Conservation (phyloP, 164 flowering plant species). For the Magnolia sinica region DNA sequence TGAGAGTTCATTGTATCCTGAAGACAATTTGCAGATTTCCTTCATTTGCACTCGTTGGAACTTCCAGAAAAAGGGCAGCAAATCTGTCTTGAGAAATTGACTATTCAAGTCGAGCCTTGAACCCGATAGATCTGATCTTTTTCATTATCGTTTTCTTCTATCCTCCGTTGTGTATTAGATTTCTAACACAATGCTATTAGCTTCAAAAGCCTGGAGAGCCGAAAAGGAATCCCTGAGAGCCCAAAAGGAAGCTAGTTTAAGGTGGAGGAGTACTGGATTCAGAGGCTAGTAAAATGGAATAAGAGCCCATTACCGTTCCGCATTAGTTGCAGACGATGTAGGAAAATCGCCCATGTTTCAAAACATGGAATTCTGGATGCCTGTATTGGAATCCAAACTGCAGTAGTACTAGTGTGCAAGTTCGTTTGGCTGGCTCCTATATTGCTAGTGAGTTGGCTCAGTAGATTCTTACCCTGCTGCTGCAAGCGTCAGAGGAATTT, state of each 20-base stretch:
- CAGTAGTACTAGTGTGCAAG: conserved; percentile 43
- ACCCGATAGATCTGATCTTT: too few species aligned
- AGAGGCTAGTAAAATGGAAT: conserved; percentile 33
- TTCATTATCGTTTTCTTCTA: too few species aligned
- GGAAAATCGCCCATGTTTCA: not conserved
- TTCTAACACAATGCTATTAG: not conserved
- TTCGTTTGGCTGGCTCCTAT: conserved; percentile 30
- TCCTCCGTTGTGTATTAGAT: too few species aligned
- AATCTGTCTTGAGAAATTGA: too few species aligned
- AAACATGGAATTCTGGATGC: not conserved
- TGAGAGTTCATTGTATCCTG: too few species aligned
- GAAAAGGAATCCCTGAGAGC: not conserved
- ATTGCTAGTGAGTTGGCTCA: conserved; percentile 16
- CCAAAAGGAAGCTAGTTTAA: conserved; percentile 6
- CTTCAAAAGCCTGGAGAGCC: not conserved
- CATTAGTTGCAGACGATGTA: not conserved
- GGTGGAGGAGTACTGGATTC: conserved; percentile 42
- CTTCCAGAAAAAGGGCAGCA: too few species aligned
- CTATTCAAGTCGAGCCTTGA: too few species aligned
- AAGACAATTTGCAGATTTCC: too few species aligned
- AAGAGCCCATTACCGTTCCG: conserved; percentile 7
- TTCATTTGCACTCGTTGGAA: too few species aligned
- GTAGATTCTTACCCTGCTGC: conserved; percentile 1
- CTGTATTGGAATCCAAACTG: conserved; percentile 36
- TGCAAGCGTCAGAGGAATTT: conserved; percentile 7